A percentile compares a stretch with the other conserved stretches of the same genome.
Conservation (phyloP, 306 rosid genomes). For the Geum urbanum region DNA sequence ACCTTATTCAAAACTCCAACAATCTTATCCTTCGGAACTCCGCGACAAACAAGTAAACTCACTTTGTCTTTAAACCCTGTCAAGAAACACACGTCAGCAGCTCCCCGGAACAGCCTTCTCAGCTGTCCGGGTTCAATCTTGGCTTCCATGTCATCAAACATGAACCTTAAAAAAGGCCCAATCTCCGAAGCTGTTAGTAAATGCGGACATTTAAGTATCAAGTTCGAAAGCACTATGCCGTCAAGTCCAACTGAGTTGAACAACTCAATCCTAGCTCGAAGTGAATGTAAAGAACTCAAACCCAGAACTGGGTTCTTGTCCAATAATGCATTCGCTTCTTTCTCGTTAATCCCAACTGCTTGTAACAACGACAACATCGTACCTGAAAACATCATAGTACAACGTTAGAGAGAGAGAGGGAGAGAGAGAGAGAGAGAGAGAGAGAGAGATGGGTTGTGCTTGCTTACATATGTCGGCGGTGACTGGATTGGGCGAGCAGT, state of each 20-base stretch:
- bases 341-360: constrained; percentile 45
- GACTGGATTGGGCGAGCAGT: constrained; percentile 23
- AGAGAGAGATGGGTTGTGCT: constrained; percentile 13
- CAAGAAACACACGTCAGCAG: constrained; percentile 33
- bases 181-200: constrained; percentile 43
- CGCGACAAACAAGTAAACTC: constrained; percentile 39
- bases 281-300: constrained; percentile 27
- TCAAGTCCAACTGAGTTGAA: constrained; percentile 50
- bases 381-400: constrained; percentile 40
- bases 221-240: constrained; percentile 29
- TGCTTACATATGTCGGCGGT: constrained; percentile 33
- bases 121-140: constrained; percentile 43
- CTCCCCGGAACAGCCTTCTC: constrained; percentile 33
- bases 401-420: too few species aligned
- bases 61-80: constrained; percentile 54
- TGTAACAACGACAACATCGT: constrained; percentile 38
- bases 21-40: constrained; percentile 50
- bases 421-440: too few species aligned
- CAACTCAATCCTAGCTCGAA: constrained; percentile 40
- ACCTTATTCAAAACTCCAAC: constrained; percentile 50
- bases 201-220: constrained; percentile 39
- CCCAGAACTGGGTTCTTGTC: constrained; percentile 37
- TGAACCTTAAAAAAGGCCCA: constrained; percentile 41
- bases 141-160: constrained; percentile 44
- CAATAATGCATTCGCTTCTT: constrained; percentile 35